These are phyloP conservation scores for Arctium minus DNA, from an alignment of 129 eudicot genomes.

Conservation along the genomic window DNA sequence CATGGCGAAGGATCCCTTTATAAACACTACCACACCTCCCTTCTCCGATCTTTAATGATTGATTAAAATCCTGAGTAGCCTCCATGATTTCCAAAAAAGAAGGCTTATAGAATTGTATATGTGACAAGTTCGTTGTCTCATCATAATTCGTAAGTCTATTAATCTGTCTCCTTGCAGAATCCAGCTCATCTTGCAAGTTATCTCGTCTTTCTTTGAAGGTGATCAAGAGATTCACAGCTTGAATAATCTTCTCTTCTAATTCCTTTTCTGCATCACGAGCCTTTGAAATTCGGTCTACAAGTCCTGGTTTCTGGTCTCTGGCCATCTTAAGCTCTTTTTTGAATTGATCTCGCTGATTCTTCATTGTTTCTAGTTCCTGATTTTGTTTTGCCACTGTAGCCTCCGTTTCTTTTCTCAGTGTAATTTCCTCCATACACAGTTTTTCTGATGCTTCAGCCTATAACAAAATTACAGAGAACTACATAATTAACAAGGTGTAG, in stretches of 20 bases:
- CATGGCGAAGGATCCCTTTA: slow-evolving; percentile 64
- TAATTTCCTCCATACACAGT: slow-evolving; percentile 42
- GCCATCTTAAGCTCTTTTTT: slow-evolving; percentile 48
- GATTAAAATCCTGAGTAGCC: slow-evolving; percentile 76
- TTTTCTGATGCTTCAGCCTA: slow-evolving; percentile 69
- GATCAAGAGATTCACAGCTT: slow-evolving; percentile 75
- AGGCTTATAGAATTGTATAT: slow-evolving; percentile 34
- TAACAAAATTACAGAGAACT: slow-evolving; percentile 17
- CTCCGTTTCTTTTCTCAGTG: slow-evolving; percentile 47
- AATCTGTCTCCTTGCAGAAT: slow-evolving; percentile 42
- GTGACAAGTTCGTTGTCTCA: slow-evolving; percentile 12
- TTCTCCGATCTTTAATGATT: slow-evolving; percentile 62
- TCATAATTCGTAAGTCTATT: slow-evolving; percentile 29
- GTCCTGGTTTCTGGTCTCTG: slow-evolving; percentile 41
- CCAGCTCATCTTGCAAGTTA: slow-evolving; percentile 44
- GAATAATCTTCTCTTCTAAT: slow-evolving; percentile 75
- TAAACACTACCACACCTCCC: slow-evolving; percentile 79
- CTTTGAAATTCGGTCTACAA: slow-evolving; percentile 47
- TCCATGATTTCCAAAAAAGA: slow-evolving; percentile 67
- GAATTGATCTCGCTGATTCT: slow-evolving; percentile 36
- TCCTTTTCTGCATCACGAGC: slow-evolving; percentile 44
- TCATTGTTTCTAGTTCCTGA: slow-evolving; percentile 53
- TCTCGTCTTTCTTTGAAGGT: slow-evolving; percentile 58
- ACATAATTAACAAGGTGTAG: background rate
- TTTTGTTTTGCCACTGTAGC: slow-evolving; percentile 34